A percentile compares a stretch with the other conserved stretches of the same genome.
phyloP scores from a whole-genome alignment of 78 protist genomes.

The Pirum gemmata region DNA sequence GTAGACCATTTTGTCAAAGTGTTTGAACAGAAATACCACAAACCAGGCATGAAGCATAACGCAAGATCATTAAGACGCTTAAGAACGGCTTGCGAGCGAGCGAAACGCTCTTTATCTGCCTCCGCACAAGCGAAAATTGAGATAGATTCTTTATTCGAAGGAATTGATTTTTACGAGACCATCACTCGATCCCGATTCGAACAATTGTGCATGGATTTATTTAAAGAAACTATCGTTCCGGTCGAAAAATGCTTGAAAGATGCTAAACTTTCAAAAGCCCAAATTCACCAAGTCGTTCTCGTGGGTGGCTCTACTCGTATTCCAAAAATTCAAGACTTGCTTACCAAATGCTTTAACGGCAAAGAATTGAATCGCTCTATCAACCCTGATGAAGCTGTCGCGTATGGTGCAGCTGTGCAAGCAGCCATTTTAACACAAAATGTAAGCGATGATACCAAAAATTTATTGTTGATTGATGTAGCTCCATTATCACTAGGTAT shows the following conservation, averaged over 20 bases:
- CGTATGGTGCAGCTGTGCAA: constrained; percentile 99
- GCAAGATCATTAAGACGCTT: constrained; percentile 79
- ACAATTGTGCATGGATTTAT: constrained; percentile 83
- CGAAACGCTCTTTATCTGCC: constrained; percentile 67
- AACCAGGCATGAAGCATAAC: constrained; percentile 62
- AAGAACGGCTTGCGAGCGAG: constrained; percentile 92
- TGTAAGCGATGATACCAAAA: constrained; percentile 33
- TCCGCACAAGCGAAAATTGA: constrained; percentile 75
- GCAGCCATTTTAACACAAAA: constrained; percentile 88
- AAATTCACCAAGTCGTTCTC: constrained; percentile 83
- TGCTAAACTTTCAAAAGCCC: constrained; percentile 68
- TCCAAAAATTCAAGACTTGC: constrained; percentile 90
- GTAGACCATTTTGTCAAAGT: constrained; percentile 75
- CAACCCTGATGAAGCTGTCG: constrained; percentile 99
- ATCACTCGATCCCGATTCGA: constrained; percentile 97
- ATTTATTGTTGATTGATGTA: constrained; percentile 88
- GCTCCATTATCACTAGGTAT: constrained; percentile 98
- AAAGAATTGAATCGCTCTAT: constrained; percentile 78
- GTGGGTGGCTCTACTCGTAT: constrained; percentile 98
- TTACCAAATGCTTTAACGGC: constrained; percentile 92
- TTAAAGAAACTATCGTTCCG: constrained; percentile 82
- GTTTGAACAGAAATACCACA: constrained; percentile 77
- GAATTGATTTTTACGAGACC: constrained; percentile 84
- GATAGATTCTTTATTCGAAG: constrained; percentile 88
- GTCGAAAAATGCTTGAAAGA: constrained; percentile 83